Conservation (phyloP, 2,329 filamentous ascomycete species). For the Alternaria arbusti region DNA sequence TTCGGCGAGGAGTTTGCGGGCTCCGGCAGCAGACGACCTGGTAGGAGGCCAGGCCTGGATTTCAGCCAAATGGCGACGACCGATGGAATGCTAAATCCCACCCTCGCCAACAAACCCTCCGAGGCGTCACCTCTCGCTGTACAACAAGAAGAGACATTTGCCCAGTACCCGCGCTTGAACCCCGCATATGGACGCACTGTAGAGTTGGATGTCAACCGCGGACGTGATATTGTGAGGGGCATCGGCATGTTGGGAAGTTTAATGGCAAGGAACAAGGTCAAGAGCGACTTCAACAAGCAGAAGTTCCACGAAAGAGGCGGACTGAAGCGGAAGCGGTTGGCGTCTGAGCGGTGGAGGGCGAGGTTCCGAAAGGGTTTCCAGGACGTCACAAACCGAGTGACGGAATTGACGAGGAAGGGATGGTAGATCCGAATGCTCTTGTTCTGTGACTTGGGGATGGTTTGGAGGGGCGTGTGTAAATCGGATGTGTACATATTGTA, state of each 20-base stretch:
- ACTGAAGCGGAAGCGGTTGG: slow-evolving; percentile 77
- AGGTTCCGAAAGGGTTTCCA: slow-evolving; percentile 74
- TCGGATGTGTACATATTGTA: slow-evolving; percentile 5
- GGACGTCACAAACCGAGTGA: slow-evolving; percentile 67
- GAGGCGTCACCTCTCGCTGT: slow-evolving; percentile 15
- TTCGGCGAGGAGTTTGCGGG: slow-evolving; percentile 30
- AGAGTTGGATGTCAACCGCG: slow-evolving; percentile 38
- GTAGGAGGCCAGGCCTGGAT: slow-evolving; percentile 9
- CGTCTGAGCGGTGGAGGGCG: slow-evolving; percentile 70
- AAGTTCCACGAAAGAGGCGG: slow-evolving; percentile 77
- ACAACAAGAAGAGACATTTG: slow-evolving; percentile 29
- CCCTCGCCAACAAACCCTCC: slow-evolving; percentile 25
- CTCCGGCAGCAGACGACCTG: neutral
- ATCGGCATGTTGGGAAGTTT: slow-evolving; percentile 52
- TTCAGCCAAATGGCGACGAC: slow-evolving; percentile 30
- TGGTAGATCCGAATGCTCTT: slow-evolving; percentile 63
- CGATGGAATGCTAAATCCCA: slow-evolving; percentile 18
- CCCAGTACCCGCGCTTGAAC: slow-evolving; percentile 44
- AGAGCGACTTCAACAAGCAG: slow-evolving; percentile 63
- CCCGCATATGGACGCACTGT: slow-evolving; percentile 51
- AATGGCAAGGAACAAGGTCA: slow-evolving; percentile 64
- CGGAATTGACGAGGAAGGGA: slow-evolving; percentile 75
- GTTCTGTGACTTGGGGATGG: neutral
- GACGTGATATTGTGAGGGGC: slow-evolving; percentile 57
- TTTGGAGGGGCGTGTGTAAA: neutral